These are phyloP conservation scores for Ophiostoma angusticollis DNA, from an alignment of 2,329 filamentous ascomycete genomes.

Conservation along the genomic window DNA sequence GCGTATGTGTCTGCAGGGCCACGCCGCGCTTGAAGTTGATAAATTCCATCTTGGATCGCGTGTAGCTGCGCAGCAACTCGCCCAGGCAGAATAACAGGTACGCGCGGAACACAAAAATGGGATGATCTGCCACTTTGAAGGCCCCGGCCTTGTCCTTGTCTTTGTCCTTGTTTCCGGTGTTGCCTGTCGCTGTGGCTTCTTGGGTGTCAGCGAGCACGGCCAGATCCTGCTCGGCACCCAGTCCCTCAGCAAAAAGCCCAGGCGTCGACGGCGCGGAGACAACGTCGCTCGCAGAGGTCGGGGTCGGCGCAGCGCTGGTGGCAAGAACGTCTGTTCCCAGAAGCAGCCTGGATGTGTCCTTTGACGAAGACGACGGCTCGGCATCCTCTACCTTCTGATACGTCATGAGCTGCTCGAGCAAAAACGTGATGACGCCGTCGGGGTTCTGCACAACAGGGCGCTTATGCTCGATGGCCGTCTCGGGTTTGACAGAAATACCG, in stretches of 20 bases:
- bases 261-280: conserved; percentile 1
- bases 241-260: too few relatives aligned
- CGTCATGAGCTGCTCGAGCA: conserved; percentile 81
- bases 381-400: conserved; percentile 90
- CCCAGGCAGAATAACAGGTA: conserved; percentile 87
- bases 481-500: conserved; percentile 57
- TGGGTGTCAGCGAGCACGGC: too few relatives aligned
- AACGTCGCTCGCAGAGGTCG: not conserved
- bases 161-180: conserved; percentile 6
- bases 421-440: conserved; percentile 88
- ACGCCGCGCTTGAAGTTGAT: conserved; percentile 97
- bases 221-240: too few relatives aligned
- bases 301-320: not conserved
- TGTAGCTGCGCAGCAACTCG: conserved; percentile 84
- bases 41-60: conserved; percentile 91
- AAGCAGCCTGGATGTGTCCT: conserved; percentile 1
- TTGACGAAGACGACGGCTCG: conserved; percentile 33
- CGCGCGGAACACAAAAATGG: conserved; percentile 92
- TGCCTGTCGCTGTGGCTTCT: not conserved
- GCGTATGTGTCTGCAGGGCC: conserved; percentile 69
- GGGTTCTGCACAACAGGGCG: conserved; percentile 79
- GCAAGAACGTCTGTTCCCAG: conserved; percentile 9
- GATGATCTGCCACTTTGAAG: conserved; percentile 87
- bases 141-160: conserved; percentile 43
- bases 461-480: conserved; percentile 51